These are phyloP conservation scores for Hansenula sp. DNA, from an alignment of 1,139 yeast genomes.

Conservation along the genomic window DNA sequence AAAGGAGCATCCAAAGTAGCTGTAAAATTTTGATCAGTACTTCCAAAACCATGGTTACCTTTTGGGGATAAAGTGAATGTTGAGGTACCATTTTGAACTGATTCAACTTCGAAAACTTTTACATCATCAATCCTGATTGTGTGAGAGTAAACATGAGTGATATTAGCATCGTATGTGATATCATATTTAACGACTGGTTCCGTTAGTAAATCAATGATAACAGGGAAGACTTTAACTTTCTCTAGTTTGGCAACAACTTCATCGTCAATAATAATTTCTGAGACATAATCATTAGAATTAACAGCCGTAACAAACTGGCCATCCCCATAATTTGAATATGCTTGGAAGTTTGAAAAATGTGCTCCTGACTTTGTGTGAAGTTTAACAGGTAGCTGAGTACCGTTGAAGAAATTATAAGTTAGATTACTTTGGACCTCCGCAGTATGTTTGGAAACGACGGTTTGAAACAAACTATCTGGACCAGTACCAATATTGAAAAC, in stretches of 20 bases:
- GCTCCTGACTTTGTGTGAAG: constrained; percentile 11
- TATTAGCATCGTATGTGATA: constrained; percentile 13
- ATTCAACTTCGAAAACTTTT: constrained; percentile 24
- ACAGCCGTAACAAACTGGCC: constrained; percentile 14
- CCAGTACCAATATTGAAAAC: constrained; percentile 7
- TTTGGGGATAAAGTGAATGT: constrained; percentile 37
- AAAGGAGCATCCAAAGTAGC: constrained; percentile 26
- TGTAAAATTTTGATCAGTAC: constrained; percentile 33
- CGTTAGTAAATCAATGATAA: constrained; percentile 9
- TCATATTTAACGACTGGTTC: constrained; percentile 12
- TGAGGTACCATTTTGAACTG: constrained; percentile 46
- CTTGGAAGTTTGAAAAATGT: constrained; percentile 14
- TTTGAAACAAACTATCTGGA: constrained; percentile 16
- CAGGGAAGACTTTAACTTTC: constrained; percentile 13
- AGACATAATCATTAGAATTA: constrained; percentile 10
- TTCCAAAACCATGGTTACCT: constrained; percentile 53
- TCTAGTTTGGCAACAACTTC: constrained; percentile 7
- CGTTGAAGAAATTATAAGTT: constrained; percentile 16
- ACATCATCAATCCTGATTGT: constrained; percentile 10
- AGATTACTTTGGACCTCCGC: constrained; percentile 12
- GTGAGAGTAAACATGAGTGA: constrained; percentile 18
- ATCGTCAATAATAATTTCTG: constrained; percentile 9
- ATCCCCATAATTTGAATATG: constrained; percentile 18
- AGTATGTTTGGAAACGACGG: constrained; percentile 9
- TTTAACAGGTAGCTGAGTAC: constrained; percentile 15